These are phyloP conservation scores for Inonotus hispidus DNA, from an alignment of 1,284 basidiomycete species.

Conservation along the genomic window DNA sequence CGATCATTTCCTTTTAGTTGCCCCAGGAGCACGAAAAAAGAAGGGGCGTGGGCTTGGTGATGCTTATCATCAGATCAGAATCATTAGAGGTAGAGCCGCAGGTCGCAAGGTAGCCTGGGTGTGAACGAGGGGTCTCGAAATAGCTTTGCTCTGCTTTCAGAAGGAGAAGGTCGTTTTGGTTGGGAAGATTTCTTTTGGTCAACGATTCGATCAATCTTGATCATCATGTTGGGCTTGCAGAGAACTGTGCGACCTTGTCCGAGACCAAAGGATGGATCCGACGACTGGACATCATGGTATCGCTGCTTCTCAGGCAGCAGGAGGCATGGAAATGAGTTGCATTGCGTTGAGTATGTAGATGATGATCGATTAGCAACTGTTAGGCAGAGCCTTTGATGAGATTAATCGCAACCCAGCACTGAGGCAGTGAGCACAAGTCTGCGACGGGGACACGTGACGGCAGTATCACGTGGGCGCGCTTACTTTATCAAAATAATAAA, in stretches of 20 bases:
- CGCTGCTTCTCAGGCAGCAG: conserved; percentile 8
- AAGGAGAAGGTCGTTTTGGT: neutral
- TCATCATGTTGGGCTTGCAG: neutral
- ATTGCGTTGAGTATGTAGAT: neutral
- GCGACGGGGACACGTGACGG: too few species aligned
- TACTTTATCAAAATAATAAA: too few species aligned
- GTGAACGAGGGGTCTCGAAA: neutral
- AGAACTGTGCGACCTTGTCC: neutral
- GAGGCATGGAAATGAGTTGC: neutral
- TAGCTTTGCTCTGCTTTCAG: too few species aligned
- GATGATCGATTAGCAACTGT: too few species aligned
- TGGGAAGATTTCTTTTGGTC: neutral
- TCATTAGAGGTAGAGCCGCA: neutral
- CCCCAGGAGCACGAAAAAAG: neutral
- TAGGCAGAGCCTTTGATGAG: too few species aligned
- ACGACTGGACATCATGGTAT: conserved; percentile 15
- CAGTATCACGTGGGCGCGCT: too few species aligned
- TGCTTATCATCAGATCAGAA: too few species aligned
- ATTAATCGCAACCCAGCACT: too few species aligned
- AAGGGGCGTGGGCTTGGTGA: neutral
- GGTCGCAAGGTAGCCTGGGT: neutral
- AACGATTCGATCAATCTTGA: neutral
- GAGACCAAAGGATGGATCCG: neutral
- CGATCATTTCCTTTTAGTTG: conserved; percentile 1
- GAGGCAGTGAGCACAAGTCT: too few species aligned